Conservation (phyloP, 176 grass and related monocot genomes). For the Musa itinerans region DNA sequence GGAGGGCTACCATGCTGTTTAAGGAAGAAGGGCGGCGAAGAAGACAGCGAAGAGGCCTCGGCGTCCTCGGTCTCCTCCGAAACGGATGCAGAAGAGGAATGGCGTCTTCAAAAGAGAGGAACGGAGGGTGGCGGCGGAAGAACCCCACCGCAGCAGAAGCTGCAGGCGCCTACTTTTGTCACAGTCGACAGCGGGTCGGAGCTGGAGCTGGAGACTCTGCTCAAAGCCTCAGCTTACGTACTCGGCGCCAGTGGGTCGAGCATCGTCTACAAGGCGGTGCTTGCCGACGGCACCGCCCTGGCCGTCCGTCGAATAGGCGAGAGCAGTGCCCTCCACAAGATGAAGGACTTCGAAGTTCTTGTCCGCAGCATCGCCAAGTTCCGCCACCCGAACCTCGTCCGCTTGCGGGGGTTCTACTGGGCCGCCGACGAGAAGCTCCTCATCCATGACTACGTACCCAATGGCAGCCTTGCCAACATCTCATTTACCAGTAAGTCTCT, state of each 20-base stretch:
- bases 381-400: conserved; percentile 62
- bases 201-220: conserved; percentile 70
- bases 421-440: conserved; percentile 80
- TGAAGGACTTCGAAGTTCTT: conserved; percentile 64
- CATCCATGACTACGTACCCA: conserved; percentile 77
- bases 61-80: conserved; percentile 44
- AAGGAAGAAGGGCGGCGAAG: conserved; percentile 42
- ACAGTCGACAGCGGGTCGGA: conserved; percentile 54
- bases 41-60: conserved; percentile 39
- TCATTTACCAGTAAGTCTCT: conserved; percentile 45
- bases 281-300: conserved; percentile 44
- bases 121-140: conserved; percentile 7
- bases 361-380: conserved; percentile 57
- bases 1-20: conserved; percentile 57
- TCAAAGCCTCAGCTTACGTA: conserved; percentile 87
- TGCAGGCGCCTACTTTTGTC: conserved; percentile 29
- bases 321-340: conserved; percentile 31
- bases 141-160: conserved; percentile 13
- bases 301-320: conserved; percentile 77
- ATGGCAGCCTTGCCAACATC: conserved; percentile 78
- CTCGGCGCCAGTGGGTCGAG: conserved; percentile 49
- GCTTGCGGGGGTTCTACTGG: conserved; percentile 83
- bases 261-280: conserved; percentile 88
- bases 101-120: neutral
- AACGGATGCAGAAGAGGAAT: conserved; percentile 27